A percentile compares a stretch with the other conserved stretches of the same genome.
phyloP scores from a whole-genome alignment of 2,329 filamentous ascomycete species.

The Apiospora arundinis region DNA sequence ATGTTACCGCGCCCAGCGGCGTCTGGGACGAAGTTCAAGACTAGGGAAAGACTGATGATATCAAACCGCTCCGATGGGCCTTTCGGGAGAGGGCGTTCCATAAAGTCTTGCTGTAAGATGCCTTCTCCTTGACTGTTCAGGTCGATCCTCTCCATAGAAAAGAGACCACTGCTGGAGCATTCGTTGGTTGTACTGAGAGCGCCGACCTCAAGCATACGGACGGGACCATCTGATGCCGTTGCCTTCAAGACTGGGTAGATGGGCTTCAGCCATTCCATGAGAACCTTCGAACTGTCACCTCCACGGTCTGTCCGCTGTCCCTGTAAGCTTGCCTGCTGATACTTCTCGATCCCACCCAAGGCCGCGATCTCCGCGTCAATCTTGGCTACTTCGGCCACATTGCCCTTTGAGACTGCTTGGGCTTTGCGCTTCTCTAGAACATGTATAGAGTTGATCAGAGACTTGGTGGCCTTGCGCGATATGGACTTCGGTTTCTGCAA shows the following conservation, averaged over 20 bases:
- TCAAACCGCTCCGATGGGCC: conserved; percentile 74
- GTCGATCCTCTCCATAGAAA: conserved; percentile 85
- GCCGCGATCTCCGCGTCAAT: conserved; percentile 61
- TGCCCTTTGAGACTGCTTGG: conserved; percentile 61
- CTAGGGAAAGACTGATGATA: conserved; percentile 88
- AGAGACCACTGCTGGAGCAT: conserved; percentile 74
- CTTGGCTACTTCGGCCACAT: conserved; percentile 51
- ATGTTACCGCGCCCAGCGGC: conserved; percentile 79
- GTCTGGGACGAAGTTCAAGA: conserved; percentile 92
- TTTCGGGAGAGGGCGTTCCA: conserved; percentile 79
- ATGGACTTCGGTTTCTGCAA: conserved; percentile 61
- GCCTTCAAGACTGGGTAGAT: conserved; percentile 35
- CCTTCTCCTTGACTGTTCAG: conserved; percentile 83
- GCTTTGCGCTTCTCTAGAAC: conserved; percentile 67
- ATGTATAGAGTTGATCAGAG: conserved; percentile 70
- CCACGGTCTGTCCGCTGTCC: conserved; percentile 70
- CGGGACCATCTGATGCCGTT: conserved; percentile 29
- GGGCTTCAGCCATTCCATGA: conserved; percentile 67
- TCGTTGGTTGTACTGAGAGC: conserved; percentile 85
- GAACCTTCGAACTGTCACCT: conserved; percentile 68
- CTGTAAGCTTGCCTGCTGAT: conserved; percentile 72
- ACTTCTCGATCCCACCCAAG: conserved; percentile 66
- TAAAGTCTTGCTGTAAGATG: conserved; percentile 92
- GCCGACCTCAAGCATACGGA: conserved; percentile 86
- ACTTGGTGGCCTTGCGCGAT: conserved; percentile 68